Percentiles rank a stretch among this genome's conserved stretches.
Conservation (phyloP, 2,329 filamentous ascomycete genomes). For the Alternaria sp. region DNA sequence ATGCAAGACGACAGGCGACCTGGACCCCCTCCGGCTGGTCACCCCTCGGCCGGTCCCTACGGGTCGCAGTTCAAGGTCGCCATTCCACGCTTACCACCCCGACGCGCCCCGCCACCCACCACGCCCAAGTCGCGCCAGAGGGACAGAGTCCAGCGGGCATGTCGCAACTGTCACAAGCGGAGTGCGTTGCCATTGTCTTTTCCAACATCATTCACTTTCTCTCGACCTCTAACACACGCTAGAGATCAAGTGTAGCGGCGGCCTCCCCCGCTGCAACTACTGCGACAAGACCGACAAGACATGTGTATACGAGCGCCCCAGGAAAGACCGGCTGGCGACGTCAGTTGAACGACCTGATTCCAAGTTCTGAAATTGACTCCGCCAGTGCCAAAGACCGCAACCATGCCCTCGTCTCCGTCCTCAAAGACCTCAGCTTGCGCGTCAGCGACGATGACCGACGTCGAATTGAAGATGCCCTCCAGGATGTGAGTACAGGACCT, state of each 20-base stretch:
- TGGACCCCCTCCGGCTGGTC: neutral
- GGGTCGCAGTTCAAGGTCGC: constrained; percentile 9
- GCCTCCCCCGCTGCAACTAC: constrained; percentile 36
- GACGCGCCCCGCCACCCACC: constrained; percentile 4
- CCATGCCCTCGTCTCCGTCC: constrained; percentile 11
- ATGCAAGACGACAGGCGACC: constrained; percentile 9
- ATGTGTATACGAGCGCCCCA: constrained; percentile 38
- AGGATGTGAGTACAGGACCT: constrained; percentile 7
- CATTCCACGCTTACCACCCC: constrained; percentile 10
- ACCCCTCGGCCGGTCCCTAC: neutral
- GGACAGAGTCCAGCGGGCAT: constrained; percentile 15
- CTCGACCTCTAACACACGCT: neutral
- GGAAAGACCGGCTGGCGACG: constrained; percentile 37
- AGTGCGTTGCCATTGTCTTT: constrained; percentile 9
- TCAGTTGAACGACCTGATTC: constrained; percentile 11
- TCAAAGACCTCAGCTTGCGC: constrained; percentile 24
- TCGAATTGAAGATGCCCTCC: constrained; percentile 16
- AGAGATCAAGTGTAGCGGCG: constrained; percentile 46
- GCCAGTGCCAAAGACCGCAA: constrained; percentile 21
- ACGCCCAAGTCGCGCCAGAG: constrained; percentile 8
- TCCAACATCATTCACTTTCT: neutral
- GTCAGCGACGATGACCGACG: constrained; percentile 15
- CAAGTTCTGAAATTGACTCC: neutral
- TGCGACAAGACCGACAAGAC: constrained; percentile 32
- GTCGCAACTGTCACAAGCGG: constrained; percentile 21